These are phyloP conservation scores for Mycotypha africana DNA, from an alignment of 371 early-diverging fungal genomes.

Conservation along the genomic window DNA sequence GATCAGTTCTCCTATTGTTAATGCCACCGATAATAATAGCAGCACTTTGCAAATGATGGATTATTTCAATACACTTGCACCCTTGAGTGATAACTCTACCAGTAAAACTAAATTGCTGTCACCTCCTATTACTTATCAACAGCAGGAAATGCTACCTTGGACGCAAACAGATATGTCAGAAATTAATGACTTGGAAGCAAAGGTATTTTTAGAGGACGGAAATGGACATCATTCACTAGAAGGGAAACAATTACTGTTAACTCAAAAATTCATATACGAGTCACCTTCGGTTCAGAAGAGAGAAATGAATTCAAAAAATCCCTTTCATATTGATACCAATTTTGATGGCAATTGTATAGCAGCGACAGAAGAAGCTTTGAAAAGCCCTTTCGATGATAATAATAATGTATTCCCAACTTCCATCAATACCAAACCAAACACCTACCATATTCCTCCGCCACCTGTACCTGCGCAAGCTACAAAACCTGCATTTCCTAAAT, in stretches of 20 bases:
- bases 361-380: not conserved
- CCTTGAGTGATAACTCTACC: too few relatives aligned
- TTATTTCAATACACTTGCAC: too few relatives aligned
- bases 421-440: conserved; percentile 23
- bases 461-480: conserved; percentile 39
- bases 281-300: conserved; percentile 21
- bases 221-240: conserved; percentile 7
- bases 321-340: conserved; percentile 15
- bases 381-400: conserved; percentile 12
- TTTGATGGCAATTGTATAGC: too few relatives aligned
- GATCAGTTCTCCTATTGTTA: too few relatives aligned
- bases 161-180: too few relatives aligned
- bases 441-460: conserved; percentile 27
- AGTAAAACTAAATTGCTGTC: too few relatives aligned
- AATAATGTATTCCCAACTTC: not conserved
- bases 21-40: too few relatives aligned
- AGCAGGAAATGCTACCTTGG: too few relatives aligned
- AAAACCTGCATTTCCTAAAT: conserved; percentile 35
- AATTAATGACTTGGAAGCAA: too few relatives aligned
- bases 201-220: too few relatives aligned
- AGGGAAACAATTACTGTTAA: conserved; percentile 33
- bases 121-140: too few relatives aligned
- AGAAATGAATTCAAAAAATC: conserved; percentile 8
- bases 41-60: too few relatives aligned
- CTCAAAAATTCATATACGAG: conserved; percentile 34